phyloP scores from a whole-genome alignment of 345 rosid genomes.

The Salix koriyanagi region DNA sequence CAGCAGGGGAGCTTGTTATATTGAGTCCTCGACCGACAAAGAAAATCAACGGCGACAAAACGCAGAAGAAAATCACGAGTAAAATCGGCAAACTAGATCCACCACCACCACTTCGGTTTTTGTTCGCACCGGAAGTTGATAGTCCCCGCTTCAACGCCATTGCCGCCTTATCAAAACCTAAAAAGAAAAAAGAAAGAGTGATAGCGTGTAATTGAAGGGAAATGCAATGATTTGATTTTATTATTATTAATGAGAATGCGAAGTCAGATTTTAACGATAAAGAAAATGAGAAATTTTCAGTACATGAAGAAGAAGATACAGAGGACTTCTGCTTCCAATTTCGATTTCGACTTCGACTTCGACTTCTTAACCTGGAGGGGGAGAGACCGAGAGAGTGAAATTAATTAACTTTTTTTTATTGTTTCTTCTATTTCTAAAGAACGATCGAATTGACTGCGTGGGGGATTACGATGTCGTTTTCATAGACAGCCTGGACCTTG shows the following conservation, averaged over 20 bases:
- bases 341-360: background rate
- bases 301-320: background rate
- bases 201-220: background rate
- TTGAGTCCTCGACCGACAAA: conserved; percentile 63
- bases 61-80: conserved; percentile 48
- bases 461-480: background rate
- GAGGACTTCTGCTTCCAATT: background rate
- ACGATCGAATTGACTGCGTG: background rate
- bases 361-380: background rate
- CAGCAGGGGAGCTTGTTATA: conserved; percentile 32
- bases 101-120: conserved; percentile 43
- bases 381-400: background rate
- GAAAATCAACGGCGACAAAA: conserved; percentile 64
- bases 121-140: conserved; percentile 29
- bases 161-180: conserved; percentile 28
- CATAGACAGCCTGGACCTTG: background rate
- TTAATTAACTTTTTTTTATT: background rate
- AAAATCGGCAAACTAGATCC: conserved; percentile 58
- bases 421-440: background rate
- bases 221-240: background rate
- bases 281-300: background rate
- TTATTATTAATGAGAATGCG: background rate
- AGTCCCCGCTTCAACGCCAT: conserved; percentile 78
- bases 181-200: background rate
- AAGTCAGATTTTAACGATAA: background rate